phyloP scores from a whole-genome alignment of 1,284 basidiomycete genomes.

The Coniferiporia sulphurascens region DNA sequence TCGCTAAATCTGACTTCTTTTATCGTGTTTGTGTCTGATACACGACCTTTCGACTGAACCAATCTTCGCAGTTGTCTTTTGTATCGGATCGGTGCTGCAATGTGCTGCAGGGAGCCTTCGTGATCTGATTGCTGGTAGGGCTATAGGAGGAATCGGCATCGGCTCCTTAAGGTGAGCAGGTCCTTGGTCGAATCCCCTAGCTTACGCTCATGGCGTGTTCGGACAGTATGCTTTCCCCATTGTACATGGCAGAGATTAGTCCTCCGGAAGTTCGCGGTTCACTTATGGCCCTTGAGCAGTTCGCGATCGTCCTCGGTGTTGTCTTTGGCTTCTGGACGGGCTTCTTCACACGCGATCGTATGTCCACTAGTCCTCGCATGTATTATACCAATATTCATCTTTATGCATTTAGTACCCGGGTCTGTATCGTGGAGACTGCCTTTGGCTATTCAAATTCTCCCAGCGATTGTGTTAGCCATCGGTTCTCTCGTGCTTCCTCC shows the following conservation, averaged over 20 bases:
- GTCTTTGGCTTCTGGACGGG: constrained; percentile 80
- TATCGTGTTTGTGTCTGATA: neutral
- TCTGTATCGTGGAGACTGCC: constrained; percentile 75
- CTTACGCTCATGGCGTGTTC: neutral
- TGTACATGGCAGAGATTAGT: constrained; percentile 82
- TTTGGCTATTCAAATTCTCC: constrained; percentile 65
- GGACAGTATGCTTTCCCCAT: constrained; percentile 64
- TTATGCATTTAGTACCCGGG: constrained; percentile 27
- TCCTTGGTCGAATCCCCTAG: too few relatives aligned
- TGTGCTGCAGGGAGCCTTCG: constrained; percentile 50
- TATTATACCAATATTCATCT: neutral
- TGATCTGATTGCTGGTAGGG: constrained; percentile 62
- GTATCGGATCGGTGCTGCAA: constrained; percentile 67
- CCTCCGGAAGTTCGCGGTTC: constrained; percentile 79
- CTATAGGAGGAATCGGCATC: constrained; percentile 74
- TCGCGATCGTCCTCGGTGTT: constrained; percentile 73
- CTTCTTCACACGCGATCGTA: constrained; percentile 63
- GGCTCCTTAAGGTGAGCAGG: constrained; percentile 59
- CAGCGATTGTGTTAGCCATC: constrained; percentile 58
- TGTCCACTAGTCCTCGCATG: constrained; percentile 23
- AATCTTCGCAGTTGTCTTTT: constrained; percentile 53
- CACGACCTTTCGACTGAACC: neutral
- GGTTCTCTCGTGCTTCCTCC: constrained; percentile 66
- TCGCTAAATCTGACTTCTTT: constrained; percentile 9
- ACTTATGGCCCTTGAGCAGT: constrained; percentile 73